Evolutionary conservation across 2,329 filamentous ascomycete genomes (phyloP), one percentile per base, ranked within the genome.

Genomic region (Phoma sp.): DNA sequence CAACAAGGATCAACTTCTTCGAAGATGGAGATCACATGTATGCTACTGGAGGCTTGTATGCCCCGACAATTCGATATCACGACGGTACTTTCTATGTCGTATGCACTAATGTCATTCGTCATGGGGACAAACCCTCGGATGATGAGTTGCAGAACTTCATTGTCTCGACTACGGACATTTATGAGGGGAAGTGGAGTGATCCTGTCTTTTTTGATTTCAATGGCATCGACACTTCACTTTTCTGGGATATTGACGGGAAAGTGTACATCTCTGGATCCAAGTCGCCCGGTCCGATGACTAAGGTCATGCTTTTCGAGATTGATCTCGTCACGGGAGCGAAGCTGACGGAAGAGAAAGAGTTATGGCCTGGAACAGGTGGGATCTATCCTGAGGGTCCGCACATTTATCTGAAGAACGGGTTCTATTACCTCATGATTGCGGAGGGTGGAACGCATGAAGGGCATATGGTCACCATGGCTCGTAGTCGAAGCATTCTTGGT

Each of bases 71-170:
- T 25, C 53, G 59, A 7, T 44, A 61, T n/a, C 29, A 60, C 24
- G 38, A 57, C 14, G 55, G 55, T 10, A 61, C 49, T 7, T 61
- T 65, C 37, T 65, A 66, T 45, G 42, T 64, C 3, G 50, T 61
- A 4, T 62, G 60, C 45, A 64, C 59, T 10, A 61, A 61, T 29
- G 24, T 61, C 1, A 40, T 56, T 4, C 54, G 32, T 11, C 4
- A 33, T 4, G 32, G 10, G 4, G 13, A 7, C 13, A 11, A 52
- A 30, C 77, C 48, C 65, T 77, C 54, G 66, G 78, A 1, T 78
- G 78, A 53, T 65, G 77, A 1, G 79, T 78, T 4, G 69, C 74
- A 39, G 0, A 59, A 59, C 30, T 58, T 62, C n/a, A 46, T 65
- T 7, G 58, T 48, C 9, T 53, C 47, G 7, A 58, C 52, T 2